A percentile compares a stretch with the other conserved stretches of the same genome.
These are phyloP conservation scores for Lactarius deliciosus DNA, from an alignment of 768 basidiomycete genomes.

Conservation along the genomic window DNA sequence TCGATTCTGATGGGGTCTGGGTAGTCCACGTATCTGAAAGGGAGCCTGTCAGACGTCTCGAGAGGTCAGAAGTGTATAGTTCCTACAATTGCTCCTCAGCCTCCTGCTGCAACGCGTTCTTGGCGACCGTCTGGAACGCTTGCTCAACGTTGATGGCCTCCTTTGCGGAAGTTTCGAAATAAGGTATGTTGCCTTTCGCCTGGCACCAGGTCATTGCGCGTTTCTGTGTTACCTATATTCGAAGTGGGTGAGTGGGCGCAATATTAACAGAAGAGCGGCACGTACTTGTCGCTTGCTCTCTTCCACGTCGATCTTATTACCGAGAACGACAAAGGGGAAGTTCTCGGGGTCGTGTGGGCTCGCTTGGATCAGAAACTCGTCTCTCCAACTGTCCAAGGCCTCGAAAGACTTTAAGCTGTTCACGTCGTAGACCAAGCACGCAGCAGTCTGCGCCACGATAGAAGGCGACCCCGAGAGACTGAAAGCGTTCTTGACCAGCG, in stretches of 20 bases:
- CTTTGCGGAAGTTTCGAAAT: constrained; percentile 99
- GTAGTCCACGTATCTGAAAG: constrained; percentile 89
- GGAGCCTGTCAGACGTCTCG: constrained; percentile 24
- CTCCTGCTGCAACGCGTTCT: constrained; percentile 98
- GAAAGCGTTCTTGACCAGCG: constrained; percentile 99
- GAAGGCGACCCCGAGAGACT: constrained; percentile 97
- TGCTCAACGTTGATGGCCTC: constrained; percentile 99
- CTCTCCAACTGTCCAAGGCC: constrained; percentile 97
- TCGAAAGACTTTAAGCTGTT: constrained; percentile 99
- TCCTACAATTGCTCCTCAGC: constrained; percentile 90
- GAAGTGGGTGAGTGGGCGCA: constrained; percentile 4
- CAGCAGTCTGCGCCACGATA: constrained; percentile 99
- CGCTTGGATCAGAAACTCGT: constrained; percentile 98
- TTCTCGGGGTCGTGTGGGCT: constrained; percentile 99
- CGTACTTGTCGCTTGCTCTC: constrained; percentile 94
- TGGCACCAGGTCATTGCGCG: constrained; percentile 99
- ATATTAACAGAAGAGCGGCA: constrained; percentile 26
- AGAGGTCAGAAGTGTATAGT: constrained; percentile 27
- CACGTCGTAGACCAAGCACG: constrained; percentile 97
- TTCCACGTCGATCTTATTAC: constrained; percentile 99
- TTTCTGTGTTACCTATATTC: constrained; percentile 89
- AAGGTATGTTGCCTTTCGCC: constrained; percentile 98
- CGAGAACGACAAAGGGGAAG: constrained; percentile 98
- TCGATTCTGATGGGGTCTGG: constrained; percentile 98
- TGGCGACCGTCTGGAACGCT: constrained; percentile 99